Evolutionary conservation across 2,329 filamentous ascomycete species (phyloP), one percentile per base, ranked within the genome.

Genomic region (Stemphylium beticola): DNA sequence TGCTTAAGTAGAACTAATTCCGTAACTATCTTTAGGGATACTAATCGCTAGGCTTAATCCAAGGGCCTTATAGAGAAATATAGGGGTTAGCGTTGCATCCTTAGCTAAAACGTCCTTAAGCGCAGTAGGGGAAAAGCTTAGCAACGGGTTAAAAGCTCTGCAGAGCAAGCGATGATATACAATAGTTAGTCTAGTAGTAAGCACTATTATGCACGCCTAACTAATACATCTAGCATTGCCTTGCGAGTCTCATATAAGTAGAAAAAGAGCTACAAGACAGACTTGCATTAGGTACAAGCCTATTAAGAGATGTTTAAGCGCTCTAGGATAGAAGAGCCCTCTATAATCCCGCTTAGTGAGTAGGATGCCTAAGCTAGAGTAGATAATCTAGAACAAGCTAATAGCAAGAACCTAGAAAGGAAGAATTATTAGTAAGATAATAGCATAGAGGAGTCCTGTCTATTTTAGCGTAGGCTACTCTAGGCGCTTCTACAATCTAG

Each of bases 381-480:
- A 57, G 20, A 59, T 43, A 2, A 54, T 29, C 59, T n/a, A 61
- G 34, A 57, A 61, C 7, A 61, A 46, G 33, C 34, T 14, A 12
- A 55, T 50, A n/a, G 49, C 18, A 34, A 57, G n/a, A 11, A 59
- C 46, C 40, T 61, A 17, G 9, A 61, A 57, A 22, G 50, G 47
- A 41, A 61, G 31, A 3, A 61, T 59, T 1, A 61, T 57, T 2
- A 29, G 53, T 17, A 17, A 59, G 29, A 61, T 59, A 8, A 59
- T 59, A n/a, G 53, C 34, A 40, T 61, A 61, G 40, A 59, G 53
- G 12, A 61, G 12, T 24, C 53, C 59, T 61, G 36, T 34, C 5
- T 34, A 0, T 54, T 15, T 58, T 12, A 55, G 40, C 9, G 11
- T 43, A 9, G 15, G n/a, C 39, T 44, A 0, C 18, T 26, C 0